These are phyloP conservation scores for Flammula alnicola DNA, from an alignment of 1,284 basidiomycete species.

Conservation along the genomic window DNA sequence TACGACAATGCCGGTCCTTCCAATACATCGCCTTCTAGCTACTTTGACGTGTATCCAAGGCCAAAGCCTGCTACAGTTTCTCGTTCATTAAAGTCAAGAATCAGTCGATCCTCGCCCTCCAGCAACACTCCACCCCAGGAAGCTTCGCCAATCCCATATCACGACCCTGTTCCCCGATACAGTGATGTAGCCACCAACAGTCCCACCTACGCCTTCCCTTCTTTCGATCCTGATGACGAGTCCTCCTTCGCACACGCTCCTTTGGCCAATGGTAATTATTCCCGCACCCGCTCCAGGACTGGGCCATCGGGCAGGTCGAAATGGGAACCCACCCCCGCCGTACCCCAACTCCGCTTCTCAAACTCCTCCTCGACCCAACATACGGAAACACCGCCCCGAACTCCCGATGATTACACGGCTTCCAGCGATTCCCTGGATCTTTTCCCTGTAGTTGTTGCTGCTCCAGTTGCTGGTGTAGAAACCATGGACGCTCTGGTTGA, in stretches of 20 bases:
- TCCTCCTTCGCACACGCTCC: slow-evolving; percentile 25
- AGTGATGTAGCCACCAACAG: slow-evolving; percentile 18
- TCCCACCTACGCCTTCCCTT: slow-evolving; percentile 39
- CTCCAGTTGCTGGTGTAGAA: slow-evolving; percentile 77
- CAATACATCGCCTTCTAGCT: slow-evolving; percentile 26
- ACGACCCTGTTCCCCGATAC: slow-evolving; percentile 11
- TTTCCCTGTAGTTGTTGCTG: slow-evolving; percentile 73
- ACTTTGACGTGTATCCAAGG: slow-evolving; percentile 24
- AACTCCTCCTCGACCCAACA: slow-evolving; percentile 67
- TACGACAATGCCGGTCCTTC: slow-evolving; percentile 32
- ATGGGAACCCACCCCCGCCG: slow-evolving; percentile 42
- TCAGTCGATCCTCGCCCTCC: slow-evolving; percentile 18
- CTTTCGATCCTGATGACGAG: slow-evolving; percentile 35
- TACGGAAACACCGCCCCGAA: slow-evolving; percentile 67
- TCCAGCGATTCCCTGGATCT: slow-evolving; percentile 51
- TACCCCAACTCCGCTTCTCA: slow-evolving; percentile 62
- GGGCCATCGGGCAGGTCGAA: slow-evolving; percentile 54
- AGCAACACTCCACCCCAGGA: slow-evolving; percentile 9
- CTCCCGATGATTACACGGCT: slow-evolving; percentile 58
- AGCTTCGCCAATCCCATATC: slow-evolving; percentile 7
- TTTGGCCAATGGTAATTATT: slow-evolving; percentile 31
- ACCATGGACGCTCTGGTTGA: slow-evolving; percentile 86
- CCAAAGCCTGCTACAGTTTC: slow-evolving; percentile 16
- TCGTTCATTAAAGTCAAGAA: slow-evolving; percentile 24
- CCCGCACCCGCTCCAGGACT: slow-evolving; percentile 57